Evolutionary conservation across 495 filamentous ascomycete genomes (phyloP), one percentile per base, ranked within the genome.

Genomic region (Aspergillus sparsus): DNA sequence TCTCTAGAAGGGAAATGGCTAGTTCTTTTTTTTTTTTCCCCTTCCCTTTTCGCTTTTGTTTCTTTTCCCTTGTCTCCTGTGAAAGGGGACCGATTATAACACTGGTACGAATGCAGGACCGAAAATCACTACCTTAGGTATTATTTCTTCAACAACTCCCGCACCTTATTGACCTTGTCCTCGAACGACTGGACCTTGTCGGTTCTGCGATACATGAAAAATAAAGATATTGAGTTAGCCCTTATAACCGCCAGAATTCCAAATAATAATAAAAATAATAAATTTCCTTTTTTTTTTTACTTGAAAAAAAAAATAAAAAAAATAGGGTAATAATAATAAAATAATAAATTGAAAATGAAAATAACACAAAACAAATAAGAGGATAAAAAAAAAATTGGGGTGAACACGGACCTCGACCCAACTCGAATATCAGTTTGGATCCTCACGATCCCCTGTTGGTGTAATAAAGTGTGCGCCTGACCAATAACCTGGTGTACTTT

Each of bases 341-440:
- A 27, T 27, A 27, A 27, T 27, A 27, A 27, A 27, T 3, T 27
- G 21, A 27, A 27, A 27, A 27, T 27, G 21, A 27, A 27, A 27
- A 27, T 27, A 27, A 27, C 21, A 27, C 32, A n/a, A 62, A 46
- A 12, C 39, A 13, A 16, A 11, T 36, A 15, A 58, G 31, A 41
- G 49, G 6, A 36, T 49, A 52, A 27, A 49, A 54, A 21, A 8
- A 47, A 41, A 31, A 49, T 47, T 21, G 36, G 11, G 56, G 10
- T 12, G 52, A 36, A 47, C 36, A 73, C 79, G 62, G 69, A 93
- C 90, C 90, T 87, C 55, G 89, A 88, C 6, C 94, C 94, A 49
- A 89, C 85, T 3, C 93, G 81, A 73, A 98, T 96, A 73, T 94
- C 91, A 42, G 85, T 89, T 77, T 98, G 94, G 33, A 97, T 87